These are phyloP conservation scores for Stylosanthes scabra DNA, from an alignment of 331 rosid species.

Conservation along the genomic window DNA sequence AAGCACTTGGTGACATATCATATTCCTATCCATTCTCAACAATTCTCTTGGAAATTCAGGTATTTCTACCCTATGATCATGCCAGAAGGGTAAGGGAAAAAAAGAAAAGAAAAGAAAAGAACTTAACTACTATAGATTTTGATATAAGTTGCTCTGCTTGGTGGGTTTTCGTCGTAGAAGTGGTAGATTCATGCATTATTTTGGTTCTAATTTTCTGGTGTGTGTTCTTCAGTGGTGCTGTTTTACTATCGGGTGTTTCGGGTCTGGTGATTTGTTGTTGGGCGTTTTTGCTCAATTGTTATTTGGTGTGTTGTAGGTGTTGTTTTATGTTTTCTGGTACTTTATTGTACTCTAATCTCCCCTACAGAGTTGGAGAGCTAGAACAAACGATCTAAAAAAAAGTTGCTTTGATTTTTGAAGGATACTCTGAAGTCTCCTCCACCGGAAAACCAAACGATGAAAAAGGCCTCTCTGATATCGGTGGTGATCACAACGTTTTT, in stretches of 20 bases:
- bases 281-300: too few species aligned
- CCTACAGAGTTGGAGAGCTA: too few species aligned
- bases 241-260: too few species aligned
- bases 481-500: slow-evolving; percentile 50
- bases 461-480: slow-evolving; percentile 62
- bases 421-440: slow-evolving; percentile 78
- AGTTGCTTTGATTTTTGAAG: slow-evolving; percentile 44
- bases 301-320: too few species aligned
- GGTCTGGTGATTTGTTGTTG: too few species aligned
- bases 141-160: slow-evolving; percentile 26
- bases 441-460: slow-evolving; percentile 73
- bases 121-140: slow-evolving; percentile 8
- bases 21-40: slow-evolving; percentile 69
- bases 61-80: slow-evolving; percentile 23
- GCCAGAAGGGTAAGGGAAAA: not conserved
- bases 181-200: too few species aligned
- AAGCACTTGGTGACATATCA: slow-evolving; percentile 71
- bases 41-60: slow-evolving; percentile 74
- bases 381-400: not conserved
- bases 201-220: too few species aligned
- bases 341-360: too few species aligned
- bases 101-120: not conserved
- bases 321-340: too few species aligned
- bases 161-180: too few species aligned
- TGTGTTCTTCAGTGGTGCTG: too few species aligned